A percentile compares a stretch with the other conserved stretches of the same genome.
These are phyloP conservation scores for Macadamia tetraphylla DNA, from an alignment of 164 flowering plant genomes.

Conservation along the genomic window DNA sequence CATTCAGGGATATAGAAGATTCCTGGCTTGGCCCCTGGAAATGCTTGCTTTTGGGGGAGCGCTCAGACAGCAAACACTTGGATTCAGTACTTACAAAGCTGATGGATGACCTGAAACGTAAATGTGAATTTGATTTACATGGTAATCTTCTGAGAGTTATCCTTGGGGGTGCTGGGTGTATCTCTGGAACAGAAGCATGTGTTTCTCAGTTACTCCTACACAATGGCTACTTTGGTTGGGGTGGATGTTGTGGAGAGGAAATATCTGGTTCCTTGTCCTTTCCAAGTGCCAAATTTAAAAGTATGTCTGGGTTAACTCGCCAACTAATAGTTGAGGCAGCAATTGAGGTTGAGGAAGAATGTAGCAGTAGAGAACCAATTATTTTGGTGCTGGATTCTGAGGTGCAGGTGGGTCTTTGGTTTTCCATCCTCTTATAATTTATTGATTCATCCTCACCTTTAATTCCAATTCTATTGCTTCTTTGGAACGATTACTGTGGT, in stretches of 20 bases:
- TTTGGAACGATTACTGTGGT: not conserved
- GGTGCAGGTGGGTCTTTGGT: conserved; percentile 53
- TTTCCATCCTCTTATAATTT: not conserved
- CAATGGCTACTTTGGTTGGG: conserved; percentile 49
- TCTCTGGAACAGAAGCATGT: conserved; percentile 32
- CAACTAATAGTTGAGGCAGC: conserved; percentile 45
- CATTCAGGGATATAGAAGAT: conserved; percentile 66
- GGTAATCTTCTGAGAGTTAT: conserved; percentile 48
- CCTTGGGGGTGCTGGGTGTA: conserved; percentile 36
- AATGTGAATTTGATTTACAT: conserved; percentile 37
- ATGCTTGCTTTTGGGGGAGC: conserved; percentile 63
- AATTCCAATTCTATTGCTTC: not conserved
- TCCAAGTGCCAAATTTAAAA: conserved; percentile 21
- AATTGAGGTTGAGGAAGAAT: conserved; percentile 29
- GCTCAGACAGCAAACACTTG: conserved; percentile 29
- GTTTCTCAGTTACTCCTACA: conserved; percentile 32
- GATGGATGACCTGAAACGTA: conserved; percentile 35
- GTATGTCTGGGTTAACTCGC: conserved; percentile 20
- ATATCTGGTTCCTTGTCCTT: conserved; percentile 14
- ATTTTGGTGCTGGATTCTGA: conserved; percentile 76
- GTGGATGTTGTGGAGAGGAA: conserved; percentile 25
- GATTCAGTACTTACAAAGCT: conserved; percentile 35
- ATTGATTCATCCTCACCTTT: not conserved
- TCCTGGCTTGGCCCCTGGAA: conserved; percentile 90
- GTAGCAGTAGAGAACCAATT: conserved; percentile 45